phyloP scores from a whole-genome alignment of 2,329 filamentous ascomycete genomes.

The Aspergillus luchuensis region DNA sequence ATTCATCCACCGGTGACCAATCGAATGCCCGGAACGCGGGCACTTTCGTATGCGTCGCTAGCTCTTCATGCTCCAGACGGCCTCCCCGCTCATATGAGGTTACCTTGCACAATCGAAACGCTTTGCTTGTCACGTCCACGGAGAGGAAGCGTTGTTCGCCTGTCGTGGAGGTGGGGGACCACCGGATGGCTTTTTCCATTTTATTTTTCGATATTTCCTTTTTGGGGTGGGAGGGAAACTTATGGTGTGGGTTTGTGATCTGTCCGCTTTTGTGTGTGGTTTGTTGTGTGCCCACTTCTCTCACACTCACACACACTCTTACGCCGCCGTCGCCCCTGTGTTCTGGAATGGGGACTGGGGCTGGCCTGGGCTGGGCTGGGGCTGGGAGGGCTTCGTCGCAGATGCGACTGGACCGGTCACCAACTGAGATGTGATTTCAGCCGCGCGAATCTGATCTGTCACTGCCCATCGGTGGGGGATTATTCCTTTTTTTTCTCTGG shows the following conservation, averaged over 20 bases:
- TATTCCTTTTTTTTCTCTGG: too few species aligned
- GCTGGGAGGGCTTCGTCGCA: background rate
- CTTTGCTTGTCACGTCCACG: conserved; percentile 62
- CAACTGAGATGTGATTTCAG: background rate
- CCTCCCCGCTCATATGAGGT: conserved; percentile 37
- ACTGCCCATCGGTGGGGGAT: background rate
- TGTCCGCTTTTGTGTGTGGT: background rate
- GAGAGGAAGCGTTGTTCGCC: conserved; percentile 60
- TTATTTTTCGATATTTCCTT: background rate
- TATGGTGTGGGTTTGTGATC: background rate
- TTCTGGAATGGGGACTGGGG: background rate
- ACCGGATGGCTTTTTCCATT: conserved; percentile 59
- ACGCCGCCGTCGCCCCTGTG: background rate
- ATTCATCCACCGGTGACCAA: conserved; percentile 62
- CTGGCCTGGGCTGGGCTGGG: too few species aligned
- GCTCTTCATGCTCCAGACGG: conserved; percentile 54
- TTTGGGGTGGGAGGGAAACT: background rate
- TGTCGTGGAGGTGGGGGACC: conserved; percentile 61
- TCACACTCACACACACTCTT: too few species aligned
- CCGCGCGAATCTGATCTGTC: background rate
- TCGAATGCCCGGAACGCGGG: conserved; percentile 67
- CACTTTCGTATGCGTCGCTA: conserved; percentile 57
- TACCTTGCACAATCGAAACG: conserved; percentile 60
- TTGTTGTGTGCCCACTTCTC: too few species aligned
- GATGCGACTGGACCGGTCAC: conserved; percentile 13